These are phyloP conservation scores for Calamus simplicifolius DNA, from an alignment of 176 grass and related monocot genomes.

Conservation along the genomic window DNA sequence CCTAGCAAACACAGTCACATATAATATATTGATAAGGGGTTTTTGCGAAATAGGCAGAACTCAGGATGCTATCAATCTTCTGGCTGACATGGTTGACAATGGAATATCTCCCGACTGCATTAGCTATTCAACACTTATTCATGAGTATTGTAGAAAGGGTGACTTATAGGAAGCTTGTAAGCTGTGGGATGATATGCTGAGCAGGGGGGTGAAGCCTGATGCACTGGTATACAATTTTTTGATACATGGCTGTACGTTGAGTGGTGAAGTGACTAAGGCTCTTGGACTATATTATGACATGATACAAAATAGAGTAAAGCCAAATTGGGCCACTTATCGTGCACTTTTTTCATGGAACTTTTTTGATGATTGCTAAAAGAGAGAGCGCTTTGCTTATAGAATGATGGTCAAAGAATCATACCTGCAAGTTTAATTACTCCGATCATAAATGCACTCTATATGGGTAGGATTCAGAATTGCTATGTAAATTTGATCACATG, in stretches of 20 bases:
- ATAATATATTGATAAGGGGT: slow-evolving; percentile 64
- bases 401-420: slow-evolving; percentile 15
- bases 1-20: slow-evolving; percentile 52
- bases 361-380: slow-evolving; percentile 25
- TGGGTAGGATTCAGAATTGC: too few species aligned
- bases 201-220: slow-evolving; percentile 48
- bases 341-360: slow-evolving; percentile 42
- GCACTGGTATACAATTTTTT: slow-evolving; percentile 59
- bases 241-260: slow-evolving; percentile 46
- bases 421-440: too few species aligned
- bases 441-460: too few species aligned
- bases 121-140: slow-evolving; percentile 59
- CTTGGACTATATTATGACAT: slow-evolving; percentile 46
- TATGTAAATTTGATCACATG: too few species aligned
- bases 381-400: slow-evolving; percentile 24
- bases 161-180: slow-evolving; percentile 45
- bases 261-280: slow-evolving; percentile 33
- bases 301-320: slow-evolving; percentile 37
- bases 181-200: slow-evolving; percentile 64
- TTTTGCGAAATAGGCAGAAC: slow-evolving; percentile 50
- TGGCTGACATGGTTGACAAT: slow-evolving; percentile 25
- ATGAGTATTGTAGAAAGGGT: slow-evolving; percentile 41
- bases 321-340: slow-evolving; percentile 49
- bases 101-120: slow-evolving; percentile 63
- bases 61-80: slow-evolving; percentile 42